These are phyloP conservation scores for Erigeron philadelphicus DNA, from an alignment of 140 eudicot genomes.

Conservation along the genomic window DNA sequence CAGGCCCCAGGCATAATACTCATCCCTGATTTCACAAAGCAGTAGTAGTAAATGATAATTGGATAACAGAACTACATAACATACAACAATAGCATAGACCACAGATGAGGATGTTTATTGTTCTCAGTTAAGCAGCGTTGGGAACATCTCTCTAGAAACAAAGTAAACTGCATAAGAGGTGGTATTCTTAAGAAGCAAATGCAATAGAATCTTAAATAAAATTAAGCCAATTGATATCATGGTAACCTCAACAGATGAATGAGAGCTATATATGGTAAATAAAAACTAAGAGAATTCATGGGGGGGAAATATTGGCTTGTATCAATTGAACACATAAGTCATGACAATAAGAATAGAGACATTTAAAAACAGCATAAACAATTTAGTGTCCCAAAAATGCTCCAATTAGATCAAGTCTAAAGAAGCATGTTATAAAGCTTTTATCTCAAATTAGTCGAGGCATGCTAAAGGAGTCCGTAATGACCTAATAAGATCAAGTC, in stretches of 20 bases:
- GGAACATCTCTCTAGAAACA: background rate
- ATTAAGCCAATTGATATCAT: background rate
- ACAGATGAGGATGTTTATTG: slow-evolving; percentile 8
- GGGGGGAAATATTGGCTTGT: no score
- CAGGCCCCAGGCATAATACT: slow-evolving; percentile 91
- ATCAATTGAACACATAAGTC: background rate
- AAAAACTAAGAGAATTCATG: background rate
- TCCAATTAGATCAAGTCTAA: background rate
- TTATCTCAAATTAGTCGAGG: background rate
- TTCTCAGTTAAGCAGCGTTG: background rate
- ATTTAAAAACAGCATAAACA: background rate
- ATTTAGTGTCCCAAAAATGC: slow-evolving; percentile 1
- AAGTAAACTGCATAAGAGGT: background rate
- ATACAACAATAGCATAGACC: background rate
- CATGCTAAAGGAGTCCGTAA: background rate
- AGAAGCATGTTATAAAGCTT: background rate
- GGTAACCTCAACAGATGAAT: background rate
- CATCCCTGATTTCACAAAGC: slow-evolving; percentile 56
- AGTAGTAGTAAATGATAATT: slow-evolving; percentile 2
- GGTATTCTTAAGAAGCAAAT: background rate
- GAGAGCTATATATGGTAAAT: background rate
- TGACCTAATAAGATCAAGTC: background rate
- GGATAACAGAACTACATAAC: background rate
- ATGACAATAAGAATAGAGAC: background rate
- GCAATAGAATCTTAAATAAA: background rate